Evolutionary conservation across 192 early-diverging fungal species (phyloP).

Genomic region (Entomortierella chlamydospora): DNA sequence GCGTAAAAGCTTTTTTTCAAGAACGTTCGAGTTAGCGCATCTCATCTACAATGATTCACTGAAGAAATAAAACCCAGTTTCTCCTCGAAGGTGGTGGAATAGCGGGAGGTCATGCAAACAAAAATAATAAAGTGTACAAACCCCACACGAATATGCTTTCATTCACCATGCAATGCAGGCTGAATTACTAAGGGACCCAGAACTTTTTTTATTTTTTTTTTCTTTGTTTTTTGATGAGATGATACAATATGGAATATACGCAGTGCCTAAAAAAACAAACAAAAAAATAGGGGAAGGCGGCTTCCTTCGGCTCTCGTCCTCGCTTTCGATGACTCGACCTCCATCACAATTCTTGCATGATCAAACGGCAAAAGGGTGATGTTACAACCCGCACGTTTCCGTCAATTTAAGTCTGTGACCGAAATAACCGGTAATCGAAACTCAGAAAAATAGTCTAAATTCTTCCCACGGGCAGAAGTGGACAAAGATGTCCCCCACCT

Average conservation of each 20-base stretch:
- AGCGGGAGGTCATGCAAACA: no score
- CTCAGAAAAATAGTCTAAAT: conserved; percentile 4
- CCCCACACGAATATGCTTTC: no score
- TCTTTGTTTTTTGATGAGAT: not conserved
- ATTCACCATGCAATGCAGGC: no score
- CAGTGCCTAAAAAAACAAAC: not conserved
- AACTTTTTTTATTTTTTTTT: conserved; percentile 9
- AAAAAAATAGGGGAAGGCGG: conserved; percentile 1
- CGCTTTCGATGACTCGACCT: not conserved
- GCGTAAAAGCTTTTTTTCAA: no score
- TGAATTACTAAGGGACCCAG: not conserved
- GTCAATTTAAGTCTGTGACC: no score
- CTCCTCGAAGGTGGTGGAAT: no score
- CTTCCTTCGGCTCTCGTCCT: no score
- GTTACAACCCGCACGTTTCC: not conserved
- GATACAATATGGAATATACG: not conserved
- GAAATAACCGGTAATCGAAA: not conserved
- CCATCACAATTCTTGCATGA: conserved; percentile 3
- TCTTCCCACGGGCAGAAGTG: conserved; percentile 1
- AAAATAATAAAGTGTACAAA: no score
- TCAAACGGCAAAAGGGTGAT: not conserved
- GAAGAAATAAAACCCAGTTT: no score
- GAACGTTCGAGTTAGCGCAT: not conserved
- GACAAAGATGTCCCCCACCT: not conserved
- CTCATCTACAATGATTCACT: not conserved